phyloP scores from a whole-genome alignment of 768 basidiomycete genomes.

The Phylloporus sp. region DNA sequence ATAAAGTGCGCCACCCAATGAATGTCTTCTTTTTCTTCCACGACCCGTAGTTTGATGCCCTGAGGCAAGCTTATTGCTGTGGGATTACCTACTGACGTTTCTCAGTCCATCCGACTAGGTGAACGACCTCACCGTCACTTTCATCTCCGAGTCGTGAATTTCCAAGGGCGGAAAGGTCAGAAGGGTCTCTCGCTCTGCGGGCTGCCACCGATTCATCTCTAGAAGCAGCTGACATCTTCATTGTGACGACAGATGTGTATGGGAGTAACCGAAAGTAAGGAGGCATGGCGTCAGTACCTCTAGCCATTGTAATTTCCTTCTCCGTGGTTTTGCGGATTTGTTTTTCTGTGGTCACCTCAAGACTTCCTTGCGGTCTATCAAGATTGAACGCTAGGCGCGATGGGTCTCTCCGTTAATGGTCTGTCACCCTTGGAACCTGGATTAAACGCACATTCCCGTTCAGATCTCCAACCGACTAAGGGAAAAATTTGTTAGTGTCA shows the following conservation, averaged over 20 bases:
- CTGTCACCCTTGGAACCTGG: slow-evolving; percentile 5
- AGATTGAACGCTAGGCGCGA: slow-evolving; percentile 2
- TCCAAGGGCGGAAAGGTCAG: slow-evolving; percentile 12
- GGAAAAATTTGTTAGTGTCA: slow-evolving; percentile 14
- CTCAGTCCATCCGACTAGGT: slow-evolving; percentile 4
- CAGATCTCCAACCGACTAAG: slow-evolving; percentile 9
- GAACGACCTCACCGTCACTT: slow-evolving; percentile 4
- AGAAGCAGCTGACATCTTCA: slow-evolving; percentile 8
- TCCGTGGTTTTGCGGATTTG: slow-evolving; percentile 1
- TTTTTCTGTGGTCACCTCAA: slow-evolving; percentile 24
- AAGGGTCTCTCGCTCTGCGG: slow-evolving; percentile 12
- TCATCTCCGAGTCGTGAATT: slow-evolving; percentile 25
- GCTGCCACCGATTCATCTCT: slow-evolving; percentile 16
- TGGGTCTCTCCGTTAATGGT: slow-evolving; percentile 22
- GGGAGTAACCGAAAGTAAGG: slow-evolving; percentile 9
- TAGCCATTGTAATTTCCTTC: slow-evolving; percentile 10
- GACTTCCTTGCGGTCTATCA: slow-evolving; percentile 22
- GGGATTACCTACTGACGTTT: slow-evolving; percentile 10
- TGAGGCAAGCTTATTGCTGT: slow-evolving; percentile 4
- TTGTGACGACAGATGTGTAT: slow-evolving; percentile 12
- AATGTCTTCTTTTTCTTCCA: slow-evolving; percentile 19
- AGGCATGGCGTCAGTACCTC: slow-evolving; percentile 9
- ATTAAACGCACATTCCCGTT: slow-evolving; percentile 1
- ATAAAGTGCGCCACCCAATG: slow-evolving; percentile 9
- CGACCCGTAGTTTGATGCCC: slow-evolving; percentile 23